A percentile compares a stretch with the other conserved stretches of the same genome.
phyloP scores from a whole-genome alignment of 2,329 filamentous ascomycete genomes.

The Diaporthe batatas region DNA sequence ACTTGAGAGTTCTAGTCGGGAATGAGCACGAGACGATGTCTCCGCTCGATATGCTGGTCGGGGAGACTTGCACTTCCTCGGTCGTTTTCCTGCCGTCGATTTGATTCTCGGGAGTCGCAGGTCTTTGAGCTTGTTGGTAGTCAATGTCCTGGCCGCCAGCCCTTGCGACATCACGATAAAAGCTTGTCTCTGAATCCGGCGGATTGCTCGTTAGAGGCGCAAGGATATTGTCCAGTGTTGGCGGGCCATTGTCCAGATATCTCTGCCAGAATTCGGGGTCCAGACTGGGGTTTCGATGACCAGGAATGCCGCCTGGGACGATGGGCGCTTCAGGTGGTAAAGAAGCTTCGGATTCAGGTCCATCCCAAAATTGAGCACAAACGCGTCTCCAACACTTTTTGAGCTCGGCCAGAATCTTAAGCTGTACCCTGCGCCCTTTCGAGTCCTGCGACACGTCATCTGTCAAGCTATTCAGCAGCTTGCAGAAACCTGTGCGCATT shows the following conservation, averaged over 20 bases:
- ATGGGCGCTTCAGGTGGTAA: slow-evolving; percentile 76
- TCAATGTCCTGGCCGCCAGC: slow-evolving; percentile 44
- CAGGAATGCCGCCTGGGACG: slow-evolving; percentile 79
- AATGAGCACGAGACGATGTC: slow-evolving; percentile 76
- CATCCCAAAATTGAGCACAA: slow-evolving; percentile 91
- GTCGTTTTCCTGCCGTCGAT: slow-evolving; percentile 44
- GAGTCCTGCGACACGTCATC: slow-evolving; percentile 65
- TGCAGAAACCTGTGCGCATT: slow-evolving; percentile 83
- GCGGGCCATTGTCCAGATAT: slow-evolving; percentile 56
- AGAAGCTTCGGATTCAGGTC: slow-evolving; percentile 73
- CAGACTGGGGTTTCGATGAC: slow-evolving; percentile 67
- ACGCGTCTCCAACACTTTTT: slow-evolving; percentile 98
- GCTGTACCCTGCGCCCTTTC: slow-evolving; percentile 63
- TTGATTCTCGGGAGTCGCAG: slow-evolving; percentile 61
- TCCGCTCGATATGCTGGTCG: slow-evolving; percentile 69
- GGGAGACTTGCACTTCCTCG: slow-evolving; percentile 59
- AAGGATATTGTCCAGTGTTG: slow-evolving; percentile 59
- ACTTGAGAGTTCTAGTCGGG: slow-evolving; percentile 64
- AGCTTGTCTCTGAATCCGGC: slow-evolving; percentile 52
- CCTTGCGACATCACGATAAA: slow-evolving; percentile 61
- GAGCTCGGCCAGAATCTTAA: slow-evolving; percentile 92
- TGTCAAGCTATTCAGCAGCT: slow-evolving; percentile 79
- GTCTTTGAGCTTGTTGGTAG: slow-evolving; percentile 51
- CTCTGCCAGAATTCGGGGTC: slow-evolving; percentile 69
- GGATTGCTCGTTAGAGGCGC: slow-evolving; percentile 48